A percentile compares a stretch with the other conserved stretches of the same genome.
Evolutionary conservation across 1,284 basidiomycete genomes (phyloP).

Genomic region (Omphalotus olearius): DNA sequence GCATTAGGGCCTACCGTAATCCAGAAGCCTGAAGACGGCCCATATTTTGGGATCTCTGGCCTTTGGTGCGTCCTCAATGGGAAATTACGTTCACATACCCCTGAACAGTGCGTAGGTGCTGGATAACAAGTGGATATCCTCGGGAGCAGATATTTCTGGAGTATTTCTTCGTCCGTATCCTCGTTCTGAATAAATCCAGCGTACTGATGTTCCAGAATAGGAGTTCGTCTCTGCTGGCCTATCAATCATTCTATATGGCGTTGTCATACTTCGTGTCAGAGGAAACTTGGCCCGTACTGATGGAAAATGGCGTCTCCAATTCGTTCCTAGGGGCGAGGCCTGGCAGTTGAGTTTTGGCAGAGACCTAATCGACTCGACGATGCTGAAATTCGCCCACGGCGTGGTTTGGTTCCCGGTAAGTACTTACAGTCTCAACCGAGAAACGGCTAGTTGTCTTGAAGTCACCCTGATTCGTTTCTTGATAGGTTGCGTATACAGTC

Average conservation of each 20-base stretch:
- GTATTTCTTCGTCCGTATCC: slow-evolving; percentile 42
- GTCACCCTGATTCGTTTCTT: neutral
- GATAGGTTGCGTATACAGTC: slow-evolving; percentile 30
- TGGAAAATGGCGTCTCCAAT: slow-evolving; percentile 23
- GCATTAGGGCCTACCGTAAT: slow-evolving; percentile 33
- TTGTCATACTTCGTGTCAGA: slow-evolving; percentile 30
- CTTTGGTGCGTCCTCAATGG: slow-evolving; percentile 26
- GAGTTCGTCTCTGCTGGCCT: slow-evolving; percentile 29
- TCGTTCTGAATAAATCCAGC: neutral
- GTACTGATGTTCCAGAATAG: slow-evolving; percentile 15
- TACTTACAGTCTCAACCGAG: neutral
- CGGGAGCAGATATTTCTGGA: slow-evolving; percentile 37
- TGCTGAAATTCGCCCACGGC: slow-evolving; percentile 22
- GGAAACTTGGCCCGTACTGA: slow-evolving; percentile 26
- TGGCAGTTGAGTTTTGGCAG: slow-evolving; percentile 24
- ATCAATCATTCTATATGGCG: slow-evolving; percentile 26
- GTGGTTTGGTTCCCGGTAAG: slow-evolving; percentile 28
- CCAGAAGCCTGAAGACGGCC: slow-evolving; percentile 27
- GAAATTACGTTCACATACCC: neutral
- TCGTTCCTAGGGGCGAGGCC: slow-evolving; percentile 20
- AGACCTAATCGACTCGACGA: slow-evolving; percentile 24
- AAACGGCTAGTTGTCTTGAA: neutral
- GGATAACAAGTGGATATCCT: slow-evolving; percentile 42
- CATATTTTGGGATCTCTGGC: slow-evolving; percentile 41
- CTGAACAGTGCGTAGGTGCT: slow-evolving; percentile 31